Base-by-base conservation (phyloP, 768 basidiomycete genomes). In the Tricholoma sp. region DNA sequence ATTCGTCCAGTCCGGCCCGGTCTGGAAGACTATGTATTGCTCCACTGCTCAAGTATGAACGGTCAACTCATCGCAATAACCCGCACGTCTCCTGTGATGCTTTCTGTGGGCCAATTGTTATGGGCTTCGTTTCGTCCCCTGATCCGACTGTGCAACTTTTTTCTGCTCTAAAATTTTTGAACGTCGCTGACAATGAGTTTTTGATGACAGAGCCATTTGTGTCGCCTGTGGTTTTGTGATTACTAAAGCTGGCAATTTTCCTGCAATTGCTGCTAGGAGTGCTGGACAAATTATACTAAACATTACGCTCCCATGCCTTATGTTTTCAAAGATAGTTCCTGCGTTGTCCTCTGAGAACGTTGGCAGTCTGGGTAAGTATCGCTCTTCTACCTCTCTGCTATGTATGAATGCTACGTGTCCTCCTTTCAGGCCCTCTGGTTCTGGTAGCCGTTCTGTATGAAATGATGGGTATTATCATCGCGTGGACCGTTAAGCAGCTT, bases 321-420 rank as follows among this genome's bases (percentile, higher is more conserved):
- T 89, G 74, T 88, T 90, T 67, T 86, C 85, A 6, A 86, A 82
- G 59, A 87, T 90, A 50, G 77, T 90, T 0, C 84, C 86, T 0
- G 80, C 85, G 2, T 86, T 89, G 58, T 78, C 74, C 9, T 61
- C 79, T 1, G 76, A 83, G 33, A 88, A 87, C 61, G 70, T 87
- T 12, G 54, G 68, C 31, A 76, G 78, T 4, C 64, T 88, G 31
- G 84, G 85, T 82, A 59, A 18, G 17, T 20, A 4, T 24, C 24
- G 24, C 24, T 24, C 24, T 24, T 24, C 18, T 10, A 9, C 17
- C 28, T 0, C 6, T 15, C 4, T 15, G 1, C 6, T 15, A 12
- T 12, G 28, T 4, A 41, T 33, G 10, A 48, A 10, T 42, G 42
- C 50, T 15, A 45, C 24, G 7, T 18, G 1, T 17, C 8, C 20